phyloP scores from a whole-genome alignment of 176 grass and related monocot genomes.

The Oryza brachyantha region DNA sequence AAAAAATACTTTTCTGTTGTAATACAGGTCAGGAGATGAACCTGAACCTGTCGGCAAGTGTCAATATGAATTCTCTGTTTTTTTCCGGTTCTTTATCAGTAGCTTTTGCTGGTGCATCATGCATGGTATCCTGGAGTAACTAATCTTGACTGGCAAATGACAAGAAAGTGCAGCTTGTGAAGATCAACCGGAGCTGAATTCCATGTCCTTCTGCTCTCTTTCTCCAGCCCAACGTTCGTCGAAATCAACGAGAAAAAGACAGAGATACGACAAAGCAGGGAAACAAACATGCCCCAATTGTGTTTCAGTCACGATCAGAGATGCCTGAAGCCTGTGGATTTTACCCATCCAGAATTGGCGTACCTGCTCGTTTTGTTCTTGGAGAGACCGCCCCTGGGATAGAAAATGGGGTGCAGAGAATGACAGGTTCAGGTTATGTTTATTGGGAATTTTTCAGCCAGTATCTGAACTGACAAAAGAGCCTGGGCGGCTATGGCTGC shows the following conservation, averaged over 20 bases:
- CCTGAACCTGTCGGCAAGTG: neutral
- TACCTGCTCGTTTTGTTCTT: conserved; percentile 27
- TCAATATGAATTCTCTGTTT: neutral
- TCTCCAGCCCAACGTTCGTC: conserved; percentile 7
- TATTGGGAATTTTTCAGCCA: conserved; percentile 14
- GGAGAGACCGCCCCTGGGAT: conserved; percentile 12
- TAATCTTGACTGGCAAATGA: conserved; percentile 18
- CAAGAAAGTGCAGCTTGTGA: neutral
- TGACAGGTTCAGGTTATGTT: conserved; percentile 16
- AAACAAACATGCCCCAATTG: conserved; percentile 9
- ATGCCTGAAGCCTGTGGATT: conserved; percentile 39
- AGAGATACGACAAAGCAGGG: conserved; percentile 33
- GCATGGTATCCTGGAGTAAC: conserved; percentile 26
- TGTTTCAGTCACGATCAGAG: conserved; percentile 5
- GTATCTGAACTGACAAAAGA: conserved; percentile 21
- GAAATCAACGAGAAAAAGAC: conserved; percentile 17
- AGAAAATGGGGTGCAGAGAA: conserved; percentile 22
- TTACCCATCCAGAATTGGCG: conserved; percentile 14
- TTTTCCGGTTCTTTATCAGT: neutral
- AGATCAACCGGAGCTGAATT: neutral
- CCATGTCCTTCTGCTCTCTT: neutral
- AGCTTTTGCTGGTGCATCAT: neutral
- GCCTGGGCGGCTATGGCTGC: conserved; percentile 28
- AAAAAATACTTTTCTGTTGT: too few species aligned
- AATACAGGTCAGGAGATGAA: neutral